Base-by-base conservation (phyloP, 306 rosid genomes). In the Trifolium dubium region DNA sequence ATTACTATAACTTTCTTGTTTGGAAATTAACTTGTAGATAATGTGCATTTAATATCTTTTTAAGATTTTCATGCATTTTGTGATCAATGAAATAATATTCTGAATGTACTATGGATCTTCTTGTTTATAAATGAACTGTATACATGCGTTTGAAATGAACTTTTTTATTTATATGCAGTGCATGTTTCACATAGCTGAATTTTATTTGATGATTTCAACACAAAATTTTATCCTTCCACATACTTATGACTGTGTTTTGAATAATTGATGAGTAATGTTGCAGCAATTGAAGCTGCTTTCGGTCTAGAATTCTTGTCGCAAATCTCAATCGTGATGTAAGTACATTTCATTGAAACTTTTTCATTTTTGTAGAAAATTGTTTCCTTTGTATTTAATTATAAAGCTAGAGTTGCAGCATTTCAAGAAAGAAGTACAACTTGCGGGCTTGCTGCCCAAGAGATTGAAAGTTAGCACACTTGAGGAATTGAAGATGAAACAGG, bases 221-320 rank as follows among this genome's bases (percentile, higher is more conserved):
- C 13, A 41, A n/a, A n/a, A 31, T 66, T 18, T 54, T 15, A 41
- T 51, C 34, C 67, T 31, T 30, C 29, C 9, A 43, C 9, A 31
- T 17, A 64, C 51, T 12, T 53, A 60, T 37, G 71, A 5, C 19
- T 54, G 35, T 73, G 54, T 72, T 13, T 70, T 79, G 69, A 77
- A 63, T 67, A 70, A 39, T 87, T 90, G 99, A 88, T 89, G 97
- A 32, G 90, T 29, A 91, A 93, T 71, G 91, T 91, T 14, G 90
- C 96, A 9, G 96, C 96, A 63, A 89, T 91, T 77, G 92, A 97
- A 11, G 86, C 96, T 54, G 96, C 96, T 80, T 91, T 91, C 64
- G 96, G 87, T 93, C 97, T 85, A 93, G 96, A 18, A 85, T 93
- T 49, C 96, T 93, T 34, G 97, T 91, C 9, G 89, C 98, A 64